phyloP scores from a whole-genome alignment of 805 yeast genomes.

The Lipomyces yamadae region DNA sequence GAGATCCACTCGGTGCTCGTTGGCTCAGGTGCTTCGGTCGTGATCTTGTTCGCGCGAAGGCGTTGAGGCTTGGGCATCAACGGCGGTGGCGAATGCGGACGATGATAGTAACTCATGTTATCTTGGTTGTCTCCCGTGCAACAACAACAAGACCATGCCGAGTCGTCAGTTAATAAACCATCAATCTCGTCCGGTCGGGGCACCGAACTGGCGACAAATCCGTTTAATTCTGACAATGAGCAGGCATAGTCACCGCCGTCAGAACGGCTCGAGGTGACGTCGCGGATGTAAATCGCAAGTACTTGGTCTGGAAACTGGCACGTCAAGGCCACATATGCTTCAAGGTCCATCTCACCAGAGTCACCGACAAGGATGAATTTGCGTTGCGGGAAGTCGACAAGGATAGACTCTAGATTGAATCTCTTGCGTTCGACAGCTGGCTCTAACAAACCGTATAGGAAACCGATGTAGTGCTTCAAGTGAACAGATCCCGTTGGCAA shows the following conservation, averaged over 20 bases:
- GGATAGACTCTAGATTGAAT: constrained; percentile 62
- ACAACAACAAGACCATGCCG: constrained; percentile 34
- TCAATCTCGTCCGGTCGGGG: constrained; percentile 43
- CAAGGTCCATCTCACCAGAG: constrained; percentile 93
- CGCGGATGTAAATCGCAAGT: constrained; percentile 77
- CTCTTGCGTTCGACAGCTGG: constrained; percentile 84
- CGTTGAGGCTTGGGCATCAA: constrained; percentile 33
- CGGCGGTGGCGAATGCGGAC: constrained; percentile 38
- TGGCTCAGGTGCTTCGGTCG: constrained; percentile 24
- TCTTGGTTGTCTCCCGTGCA: constrained; percentile 15
- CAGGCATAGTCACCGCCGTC: constrained; percentile 30
- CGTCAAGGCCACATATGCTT: constrained; percentile 81
- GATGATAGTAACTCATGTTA: constrained; percentile 26
- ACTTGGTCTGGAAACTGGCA: constrained; percentile 64
- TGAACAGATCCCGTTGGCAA: constrained; percentile 85
- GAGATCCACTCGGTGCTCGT: constrained; percentile 26
- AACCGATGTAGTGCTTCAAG: constrained; percentile 82
- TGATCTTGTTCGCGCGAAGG: constrained; percentile 25
- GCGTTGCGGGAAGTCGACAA: constrained; percentile 75
- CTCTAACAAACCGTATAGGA: constrained; percentile 80
- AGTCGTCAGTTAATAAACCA: constrained; percentile 28
- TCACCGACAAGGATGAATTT: constrained; percentile 89
- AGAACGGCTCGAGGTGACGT: constrained; percentile 53
- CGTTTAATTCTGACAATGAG: constrained; percentile 29
- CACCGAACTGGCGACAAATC: constrained; percentile 41